Percentiles rank a stretch among this genome's conserved stretches.
These are phyloP conservation scores for Paspalum notatum DNA, from an alignment of 176 grass and related monocot species.

Conservation along the genomic window DNA sequence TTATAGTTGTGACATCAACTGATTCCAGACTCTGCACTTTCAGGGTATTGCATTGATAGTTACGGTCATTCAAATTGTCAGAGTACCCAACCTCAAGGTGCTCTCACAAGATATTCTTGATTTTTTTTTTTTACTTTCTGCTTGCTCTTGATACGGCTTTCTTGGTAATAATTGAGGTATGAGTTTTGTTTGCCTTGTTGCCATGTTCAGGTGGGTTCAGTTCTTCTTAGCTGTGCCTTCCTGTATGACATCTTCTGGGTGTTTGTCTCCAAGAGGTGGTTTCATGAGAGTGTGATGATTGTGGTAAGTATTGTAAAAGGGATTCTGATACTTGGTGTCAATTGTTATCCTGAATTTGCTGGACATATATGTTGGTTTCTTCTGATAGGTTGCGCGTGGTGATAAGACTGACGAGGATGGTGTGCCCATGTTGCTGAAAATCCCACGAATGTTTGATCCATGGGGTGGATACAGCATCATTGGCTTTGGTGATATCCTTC, in stretches of 20 bases:
- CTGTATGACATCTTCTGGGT: conserved; percentile 99
- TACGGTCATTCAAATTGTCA: conserved; percentile 94
- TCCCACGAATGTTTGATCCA: conserved; percentile 92
- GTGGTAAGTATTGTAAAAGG: conserved; percentile 59
- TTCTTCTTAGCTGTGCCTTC: conserved; percentile 92
- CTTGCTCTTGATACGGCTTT: conserved; percentile 12
- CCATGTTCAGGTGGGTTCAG: conserved; percentile 74
- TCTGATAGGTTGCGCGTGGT: conserved; percentile 77
- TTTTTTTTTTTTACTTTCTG: neutral
- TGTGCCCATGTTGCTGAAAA: conserved; percentile 95
- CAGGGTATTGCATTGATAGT: conserved; percentile 91
- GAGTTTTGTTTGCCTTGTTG: conserved; percentile 24
- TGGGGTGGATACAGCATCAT: conserved; percentile 98
- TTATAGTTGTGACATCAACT: conserved; percentile 9
- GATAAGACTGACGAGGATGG: conserved; percentile 93
- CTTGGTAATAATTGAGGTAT: neutral
- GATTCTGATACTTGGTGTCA: neutral
- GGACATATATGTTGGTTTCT: conserved; percentile 22
- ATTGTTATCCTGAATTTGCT: conserved; percentile 12
- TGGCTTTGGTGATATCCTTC: conserved; percentile 95
- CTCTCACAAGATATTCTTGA: conserved; percentile 23
- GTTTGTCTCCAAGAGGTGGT: conserved; percentile 90
- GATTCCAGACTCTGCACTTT: conserved; percentile 12
- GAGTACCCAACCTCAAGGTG: conserved; percentile 96
- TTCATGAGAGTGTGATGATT: conserved; percentile 99